These are phyloP conservation scores for Ophiostoma fasciatum DNA, from an alignment of 2,329 filamentous ascomycete genomes.

Conservation along the genomic window DNA sequence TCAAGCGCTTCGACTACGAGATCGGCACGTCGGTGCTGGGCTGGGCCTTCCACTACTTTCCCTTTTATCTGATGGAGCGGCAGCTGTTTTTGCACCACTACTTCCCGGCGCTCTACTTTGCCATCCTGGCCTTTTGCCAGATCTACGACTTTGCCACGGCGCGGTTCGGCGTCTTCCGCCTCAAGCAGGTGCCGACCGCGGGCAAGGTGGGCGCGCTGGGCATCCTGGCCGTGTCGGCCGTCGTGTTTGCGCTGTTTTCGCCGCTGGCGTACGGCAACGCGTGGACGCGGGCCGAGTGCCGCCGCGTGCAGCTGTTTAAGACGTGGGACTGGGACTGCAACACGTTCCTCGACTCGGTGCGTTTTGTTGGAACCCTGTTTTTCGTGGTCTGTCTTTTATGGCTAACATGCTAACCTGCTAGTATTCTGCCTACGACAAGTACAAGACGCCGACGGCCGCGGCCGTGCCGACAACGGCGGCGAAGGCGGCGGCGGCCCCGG, in stretches of 20 bases:
- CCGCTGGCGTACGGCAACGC: conserved; percentile 85
- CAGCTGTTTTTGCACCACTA: conserved; percentile 98
- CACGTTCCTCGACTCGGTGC: conserved; percentile 74
- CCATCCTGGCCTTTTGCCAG: conserved; percentile 77
- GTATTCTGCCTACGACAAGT: conserved; percentile 33
- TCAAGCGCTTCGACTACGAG: conserved; percentile 98
- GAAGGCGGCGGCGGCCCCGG: conserved; percentile 4
- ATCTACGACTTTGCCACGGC: conserved; percentile 73
- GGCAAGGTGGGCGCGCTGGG: conserved; percentile 59
- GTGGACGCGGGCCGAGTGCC: conserved; percentile 85
- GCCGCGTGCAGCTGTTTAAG: conserved; percentile 69
- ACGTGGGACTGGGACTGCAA: conserved; percentile 99
- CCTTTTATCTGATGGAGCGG: conserved; percentile 94
- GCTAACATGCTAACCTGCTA: conserved; percentile 13
- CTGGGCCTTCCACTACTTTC: conserved; percentile 98
- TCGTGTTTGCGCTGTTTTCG: conserved; percentile 70
- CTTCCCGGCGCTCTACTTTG: conserved; percentile 93
- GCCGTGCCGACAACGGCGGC: conserved; percentile 1
- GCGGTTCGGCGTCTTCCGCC: conserved; percentile 52
- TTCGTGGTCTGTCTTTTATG: background rate
- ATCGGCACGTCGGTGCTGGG: conserved; percentile 79
- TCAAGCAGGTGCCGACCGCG: conserved; percentile 55
- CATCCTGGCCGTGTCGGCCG: conserved; percentile 60
- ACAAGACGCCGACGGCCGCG: conserved; percentile 14
- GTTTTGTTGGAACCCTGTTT: conserved; percentile 25